These are phyloP conservation scores for Fusarium fracticaudum DNA, from an alignment of 2,329 filamentous ascomycete genomes.

Conservation along the genomic window DNA sequence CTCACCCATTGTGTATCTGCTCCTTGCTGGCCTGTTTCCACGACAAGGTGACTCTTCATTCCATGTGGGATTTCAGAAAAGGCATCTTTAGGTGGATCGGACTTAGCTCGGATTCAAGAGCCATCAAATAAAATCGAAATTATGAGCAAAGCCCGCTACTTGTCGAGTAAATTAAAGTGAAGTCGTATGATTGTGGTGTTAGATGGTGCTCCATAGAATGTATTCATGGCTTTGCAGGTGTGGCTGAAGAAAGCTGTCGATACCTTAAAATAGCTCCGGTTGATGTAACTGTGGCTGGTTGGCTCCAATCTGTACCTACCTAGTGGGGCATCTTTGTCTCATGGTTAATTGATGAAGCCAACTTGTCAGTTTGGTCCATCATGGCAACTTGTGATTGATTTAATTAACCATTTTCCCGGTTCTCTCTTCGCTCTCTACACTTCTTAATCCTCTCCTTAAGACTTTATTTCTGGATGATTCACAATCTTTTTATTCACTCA, in stretches of 20 bases:
- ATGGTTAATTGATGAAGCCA: slow-evolving; percentile 39
- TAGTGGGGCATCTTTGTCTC: slow-evolving; percentile 30
- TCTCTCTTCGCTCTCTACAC: slow-evolving; percentile 20
- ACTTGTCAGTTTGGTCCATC: slow-evolving; percentile 43
- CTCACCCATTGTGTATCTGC: slow-evolving; percentile 33
- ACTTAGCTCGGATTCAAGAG: slow-evolving; percentile 41
- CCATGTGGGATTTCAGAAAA: slow-evolving; percentile 29
- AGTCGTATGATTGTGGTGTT: slow-evolving; percentile 1
- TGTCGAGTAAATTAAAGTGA: not conserved
- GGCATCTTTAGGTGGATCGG: slow-evolving; percentile 34
- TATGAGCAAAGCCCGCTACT: slow-evolving; percentile 19
- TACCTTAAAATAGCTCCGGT: not conserved
- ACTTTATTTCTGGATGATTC: not conserved
- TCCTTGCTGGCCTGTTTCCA: slow-evolving; percentile 28
- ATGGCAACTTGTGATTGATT: slow-evolving; percentile 35
- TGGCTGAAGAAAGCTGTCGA: slow-evolving; percentile 13
- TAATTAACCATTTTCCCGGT: slow-evolving; percentile 17
- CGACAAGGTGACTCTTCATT: slow-evolving; percentile 21
- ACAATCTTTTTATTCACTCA: not conserved
- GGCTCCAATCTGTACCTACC: not conserved
- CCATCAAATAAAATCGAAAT: slow-evolving; percentile 39
- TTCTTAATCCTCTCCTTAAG: slow-evolving; percentile 19
- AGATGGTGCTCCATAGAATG: not conserved
- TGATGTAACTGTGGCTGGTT: slow-evolving; percentile 20
- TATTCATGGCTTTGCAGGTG: not conserved